Percentiles rank a stretch among this genome's conserved stretches.
Conservation (phyloP, 768 basidiomycete species). For the Agaricus subrufescens region DNA sequence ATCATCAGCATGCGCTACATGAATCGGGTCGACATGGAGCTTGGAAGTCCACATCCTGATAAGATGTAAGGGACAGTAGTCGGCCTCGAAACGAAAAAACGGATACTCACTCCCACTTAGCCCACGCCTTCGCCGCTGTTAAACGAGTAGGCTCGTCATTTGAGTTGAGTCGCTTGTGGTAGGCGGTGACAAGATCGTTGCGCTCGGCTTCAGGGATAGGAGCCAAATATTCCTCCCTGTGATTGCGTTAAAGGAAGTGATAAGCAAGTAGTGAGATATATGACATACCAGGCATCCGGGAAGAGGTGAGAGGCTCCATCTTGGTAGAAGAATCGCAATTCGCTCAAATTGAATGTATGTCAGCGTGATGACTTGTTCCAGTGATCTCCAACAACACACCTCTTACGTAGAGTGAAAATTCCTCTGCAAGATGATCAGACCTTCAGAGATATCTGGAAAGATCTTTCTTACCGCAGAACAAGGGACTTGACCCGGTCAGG, state of each 20-base stretch:
- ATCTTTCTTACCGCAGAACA: conserved; percentile 57
- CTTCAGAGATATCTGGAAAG: background rate
- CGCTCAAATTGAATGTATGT: conserved; percentile 29
- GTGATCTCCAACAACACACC: conserved; percentile 28
- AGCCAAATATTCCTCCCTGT: conserved; percentile 78
- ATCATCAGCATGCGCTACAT: conserved; percentile 63
- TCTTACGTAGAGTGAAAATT: conserved; percentile 83
- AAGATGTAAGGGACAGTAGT: background rate
- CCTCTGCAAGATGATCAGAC: conserved; percentile 42
- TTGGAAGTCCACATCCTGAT: conserved; percentile 81
- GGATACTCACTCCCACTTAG: conserved; percentile 79
- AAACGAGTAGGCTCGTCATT: conserved; percentile 61
- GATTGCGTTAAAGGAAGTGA: background rate
- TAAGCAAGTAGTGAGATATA: too few species aligned
- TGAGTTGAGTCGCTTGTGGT: conserved; percentile 75
- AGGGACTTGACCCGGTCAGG: conserved; percentile 78
- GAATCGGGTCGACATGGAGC: conserved; percentile 62
- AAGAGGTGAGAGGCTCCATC: conserved; percentile 77
- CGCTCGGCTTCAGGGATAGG: conserved; percentile 79
- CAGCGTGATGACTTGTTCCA: background rate
- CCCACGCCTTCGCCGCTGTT: conserved; percentile 79
- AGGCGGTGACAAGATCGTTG: conserved; percentile 78
- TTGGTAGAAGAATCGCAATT: conserved; percentile 92
- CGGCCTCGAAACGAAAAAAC: too few species aligned
- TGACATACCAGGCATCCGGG: conserved; percentile 76